A percentile compares a stretch with the other conserved stretches of the same genome.
Evolutionary conservation across 2,329 filamentous ascomycete species (phyloP).

Genomic region (Chrysoporthe cubensis): DNA sequence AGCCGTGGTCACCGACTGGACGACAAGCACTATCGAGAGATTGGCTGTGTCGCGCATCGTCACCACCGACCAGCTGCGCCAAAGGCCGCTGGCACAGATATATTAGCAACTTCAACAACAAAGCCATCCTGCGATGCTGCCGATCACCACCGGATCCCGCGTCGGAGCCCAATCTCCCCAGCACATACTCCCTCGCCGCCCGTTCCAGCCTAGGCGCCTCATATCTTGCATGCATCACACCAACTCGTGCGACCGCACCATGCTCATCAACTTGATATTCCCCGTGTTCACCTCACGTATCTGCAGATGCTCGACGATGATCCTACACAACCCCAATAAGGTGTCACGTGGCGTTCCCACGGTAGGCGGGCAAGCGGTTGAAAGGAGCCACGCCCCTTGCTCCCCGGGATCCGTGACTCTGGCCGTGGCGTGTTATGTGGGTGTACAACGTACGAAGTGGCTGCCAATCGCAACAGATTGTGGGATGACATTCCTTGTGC

Average conservation of each 20-base stretch:
- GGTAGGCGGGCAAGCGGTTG: neutral
- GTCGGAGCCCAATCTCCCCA: neutral
- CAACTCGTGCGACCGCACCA: neutral
- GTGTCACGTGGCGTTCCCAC: conserved; percentile 6
- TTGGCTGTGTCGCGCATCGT: neutral
- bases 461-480: conserved; percentile 7
- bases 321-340: neutral
- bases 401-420: neutral
- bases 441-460: neutral
- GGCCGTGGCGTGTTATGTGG: neutral
- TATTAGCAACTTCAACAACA: neutral
- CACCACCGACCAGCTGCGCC: no score
- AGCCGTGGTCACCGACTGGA: neutral
- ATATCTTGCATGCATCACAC: neutral
- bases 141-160: neutral
- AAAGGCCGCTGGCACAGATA: neutral
- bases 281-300: neutral
- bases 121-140: no score
- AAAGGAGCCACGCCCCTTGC: neutral
- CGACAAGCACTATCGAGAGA: neutral
- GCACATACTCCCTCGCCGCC: neutral
- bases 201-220: neutral
- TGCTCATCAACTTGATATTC: neutral
- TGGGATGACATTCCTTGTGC: neutral
- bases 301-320: neutral